Percentiles rank a stretch among this genome's conserved stretches.
Conservation (phyloP, 345 rosid species). For the Raphanus sativus region DNA sequence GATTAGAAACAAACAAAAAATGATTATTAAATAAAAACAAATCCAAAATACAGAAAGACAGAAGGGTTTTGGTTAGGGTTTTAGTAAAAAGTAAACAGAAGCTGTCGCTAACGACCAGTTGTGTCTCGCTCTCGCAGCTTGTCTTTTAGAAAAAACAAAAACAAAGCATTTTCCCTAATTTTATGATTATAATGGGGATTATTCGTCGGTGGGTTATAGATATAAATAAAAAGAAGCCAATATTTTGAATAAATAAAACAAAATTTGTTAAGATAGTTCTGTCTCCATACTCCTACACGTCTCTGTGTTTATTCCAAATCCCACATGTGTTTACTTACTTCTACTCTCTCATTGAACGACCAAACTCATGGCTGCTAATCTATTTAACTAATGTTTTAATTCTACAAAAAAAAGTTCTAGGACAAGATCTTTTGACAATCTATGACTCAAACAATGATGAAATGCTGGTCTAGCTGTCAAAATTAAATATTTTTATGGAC, state of each 20-base stretch:
- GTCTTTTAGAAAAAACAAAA: conserved; percentile 19
- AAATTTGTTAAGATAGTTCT: conserved; percentile 25
- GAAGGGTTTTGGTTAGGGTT: conserved; percentile 25
- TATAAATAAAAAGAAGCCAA: neutral
- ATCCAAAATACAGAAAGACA: conserved; percentile 1
- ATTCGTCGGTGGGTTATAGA: conserved; percentile 36
- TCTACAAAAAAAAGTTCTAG: neutral
- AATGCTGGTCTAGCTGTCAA: conserved; percentile 16
- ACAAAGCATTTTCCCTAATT: neutral
- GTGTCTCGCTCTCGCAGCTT: conserved; percentile 56
- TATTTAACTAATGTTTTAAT: conserved; percentile 19
- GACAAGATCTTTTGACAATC: neutral
- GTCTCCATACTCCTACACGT: conserved; percentile 28
- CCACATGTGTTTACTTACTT: conserved; percentile 38
- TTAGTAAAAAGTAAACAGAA: conserved; percentile 34
- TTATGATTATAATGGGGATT: conserved; percentile 8
- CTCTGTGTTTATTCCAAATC: conserved; percentile 37
- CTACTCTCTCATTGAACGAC: conserved; percentile 18
- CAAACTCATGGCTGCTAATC: conserved; percentile 21
- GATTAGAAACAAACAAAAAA: neutral
- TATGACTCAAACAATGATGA: conserved; percentile 13
- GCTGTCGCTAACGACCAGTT: conserved; percentile 38
- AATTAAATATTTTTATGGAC: conserved; percentile 2
- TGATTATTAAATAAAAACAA: neutral
- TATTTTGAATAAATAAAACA: neutral